Evolutionary conservation across 2,329 filamentous ascomycete genomes (phyloP), one percentile per base, ranked within the genome.

Genomic region (Metarhizium brunneum): DNA sequence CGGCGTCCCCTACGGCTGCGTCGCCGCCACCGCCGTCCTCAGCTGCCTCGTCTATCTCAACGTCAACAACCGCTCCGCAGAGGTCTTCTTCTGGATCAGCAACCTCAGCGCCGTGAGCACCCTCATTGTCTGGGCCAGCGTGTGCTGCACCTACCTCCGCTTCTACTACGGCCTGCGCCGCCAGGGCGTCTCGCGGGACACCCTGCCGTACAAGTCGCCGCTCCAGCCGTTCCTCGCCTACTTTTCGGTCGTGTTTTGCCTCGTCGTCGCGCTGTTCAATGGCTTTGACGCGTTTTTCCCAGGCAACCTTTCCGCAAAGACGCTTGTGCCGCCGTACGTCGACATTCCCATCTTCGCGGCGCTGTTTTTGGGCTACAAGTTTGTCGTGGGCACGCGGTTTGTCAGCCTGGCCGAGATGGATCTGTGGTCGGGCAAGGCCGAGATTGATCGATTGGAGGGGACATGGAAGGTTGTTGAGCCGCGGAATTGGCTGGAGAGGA

Each of bases 281-380:
- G 87, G 87, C 0, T 91, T 89, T 60, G 78, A 85, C 2, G 84
- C 88, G 4, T 91, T 91, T 65, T 75, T 89, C 57, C 82, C 84
- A 0, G 71, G 76, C 14, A 66, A 67, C 38, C 74, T 73, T 47
- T 69, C 68, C 53, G 70, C 69, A 25, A 71, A 68, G 62, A 68
- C 69, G 1, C 91, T 90, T 66, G 70, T 90, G 52, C 86, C 87
- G 62, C 72, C 73, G 0, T 90, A 90, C 64, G 81, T 86, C 57
- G 86, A 87, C 71, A 81, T 90, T 38, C 83, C 82, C 4, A 75
- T 90, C 38, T 88, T 89, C 63, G 78, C 83, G 0, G 60, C 78
- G 1, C 68, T 90, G 1, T 89, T 81, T 64, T 51, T 66, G 2
- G 60, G 80, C 2, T 90, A 87, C 78, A 90, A 91, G 68, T 43